Evolutionary conservation across 78 protist species (phyloP).

Genomic region (Dictyostelium discoideum): dicty_2.7 NC_007088.5:6937001-6937500

Average conservation of each 20-base stretch:
- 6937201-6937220: conserved; percentile 60
- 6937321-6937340: conserved; percentile 78
- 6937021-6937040: conserved; percentile 42
- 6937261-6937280: not conserved
- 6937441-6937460: conserved; percentile 20
- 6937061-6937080: conserved; percentile 20
- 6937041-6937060: conserved; percentile 68
- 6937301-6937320: conserved; percentile 55
- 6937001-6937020: conserved; percentile 51
- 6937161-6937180: conserved; percentile 64
- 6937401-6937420: conserved; percentile 76
- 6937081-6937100: conserved; percentile 20
- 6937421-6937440: conserved; percentile 51
- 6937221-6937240: conserved; percentile 68
- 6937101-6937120: conserved; percentile 73
- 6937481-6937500: conserved; percentile 34
- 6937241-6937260: conserved; percentile 59
- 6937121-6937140: conserved; percentile 71
- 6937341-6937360: conserved; percentile 51
- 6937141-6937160: conserved; percentile 56
- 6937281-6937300: conserved; percentile 30
- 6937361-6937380: conserved; percentile 38
- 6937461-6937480: conserved; percentile 40
- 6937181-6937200: conserved; percentile 70
- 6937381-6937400: conserved; percentile 51